Conservation (phyloP, 2,329 filamentous ascomycete genomes). For the Aspergillus hiratsukae region DNA sequence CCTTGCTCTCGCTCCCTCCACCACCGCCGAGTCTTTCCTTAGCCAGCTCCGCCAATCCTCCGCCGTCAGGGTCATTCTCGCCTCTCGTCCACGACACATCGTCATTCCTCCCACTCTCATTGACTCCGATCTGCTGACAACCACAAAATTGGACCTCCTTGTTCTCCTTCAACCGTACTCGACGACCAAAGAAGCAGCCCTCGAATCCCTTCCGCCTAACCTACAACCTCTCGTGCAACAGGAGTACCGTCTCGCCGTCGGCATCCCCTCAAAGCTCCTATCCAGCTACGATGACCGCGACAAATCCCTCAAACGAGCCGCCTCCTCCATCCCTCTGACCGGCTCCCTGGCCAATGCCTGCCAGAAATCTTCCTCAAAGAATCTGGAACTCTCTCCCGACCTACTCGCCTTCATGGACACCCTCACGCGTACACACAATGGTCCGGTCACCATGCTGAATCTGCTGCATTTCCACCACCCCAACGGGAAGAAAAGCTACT, state of each 20-base stretch:
- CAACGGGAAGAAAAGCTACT: conserved; percentile 51
- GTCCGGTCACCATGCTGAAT: conserved; percentile 60
- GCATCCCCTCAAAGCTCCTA: conserved; percentile 35
- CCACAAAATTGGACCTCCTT: conserved; percentile 32
- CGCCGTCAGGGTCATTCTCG: conserved; percentile 26
- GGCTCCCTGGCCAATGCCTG: conserved; percentile 23
- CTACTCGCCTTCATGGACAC: conserved; percentile 48
- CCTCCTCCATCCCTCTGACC: conserved; percentile 18
- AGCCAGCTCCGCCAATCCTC: conserved; percentile 21
- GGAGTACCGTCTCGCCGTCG: conserved; percentile 31
- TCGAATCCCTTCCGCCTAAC: conserved; percentile 13
- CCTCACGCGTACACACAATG: conserved; percentile 29
- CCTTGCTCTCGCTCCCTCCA: conserved; percentile 22
- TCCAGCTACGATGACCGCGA: conserved; percentile 23
- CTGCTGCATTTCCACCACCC: conserved; percentile 52
- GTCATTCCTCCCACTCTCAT: conserved; percentile 33
- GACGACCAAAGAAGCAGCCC: conserved; percentile 4
- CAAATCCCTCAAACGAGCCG: conserved; percentile 15
- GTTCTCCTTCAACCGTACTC: conserved; percentile 23
- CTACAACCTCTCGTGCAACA: conserved; percentile 15
- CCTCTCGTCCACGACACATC: conserved; percentile 33
- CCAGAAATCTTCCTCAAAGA: conserved; percentile 39
- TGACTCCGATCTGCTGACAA: conserved; percentile 25
- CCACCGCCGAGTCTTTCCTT: conserved; percentile 23
- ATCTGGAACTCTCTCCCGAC: conserved; percentile 49